phyloP scores from a whole-genome alignment of 1,139 yeast species.

The Pneumocystis canis region DNA sequence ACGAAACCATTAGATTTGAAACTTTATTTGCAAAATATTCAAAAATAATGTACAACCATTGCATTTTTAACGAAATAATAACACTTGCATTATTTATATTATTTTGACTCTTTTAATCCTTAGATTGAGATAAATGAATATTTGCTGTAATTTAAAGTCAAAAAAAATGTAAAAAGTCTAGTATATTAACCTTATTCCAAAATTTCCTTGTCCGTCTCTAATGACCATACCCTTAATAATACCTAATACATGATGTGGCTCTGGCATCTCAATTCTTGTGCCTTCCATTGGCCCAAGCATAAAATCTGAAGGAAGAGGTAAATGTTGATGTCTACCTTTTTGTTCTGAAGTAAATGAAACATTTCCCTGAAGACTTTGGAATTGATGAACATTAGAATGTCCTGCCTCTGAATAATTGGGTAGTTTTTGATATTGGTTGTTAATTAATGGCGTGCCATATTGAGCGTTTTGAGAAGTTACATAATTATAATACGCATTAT shows the following conservation, averaged over 20 bases:
- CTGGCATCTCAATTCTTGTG: not conserved
- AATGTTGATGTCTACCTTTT: not conserved
- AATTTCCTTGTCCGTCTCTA: constrained; percentile 1
- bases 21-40: not conserved
- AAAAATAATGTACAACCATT: not conserved
- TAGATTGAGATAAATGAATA: not conserved
- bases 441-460: not conserved
- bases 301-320: constrained; percentile 1
- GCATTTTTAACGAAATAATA: not conserved
- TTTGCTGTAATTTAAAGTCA: not conserved
- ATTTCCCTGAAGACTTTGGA: not conserved
- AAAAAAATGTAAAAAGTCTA: not conserved
- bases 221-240: not conserved
- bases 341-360: not conserved
- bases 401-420: not conserved
- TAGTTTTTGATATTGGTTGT: not conserved
- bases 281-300: not conserved
- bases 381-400: not conserved
- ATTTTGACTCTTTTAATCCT: not conserved
- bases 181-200: not conserved
- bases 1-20: not conserved
- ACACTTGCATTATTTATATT: not conserved
- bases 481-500: not conserved
- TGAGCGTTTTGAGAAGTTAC: not conserved
- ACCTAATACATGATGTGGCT: not conserved